Evolutionary conservation across 768 basidiomycete species (phyloP).

Genomic region (Panaeolus papilionaceus): DNA sequence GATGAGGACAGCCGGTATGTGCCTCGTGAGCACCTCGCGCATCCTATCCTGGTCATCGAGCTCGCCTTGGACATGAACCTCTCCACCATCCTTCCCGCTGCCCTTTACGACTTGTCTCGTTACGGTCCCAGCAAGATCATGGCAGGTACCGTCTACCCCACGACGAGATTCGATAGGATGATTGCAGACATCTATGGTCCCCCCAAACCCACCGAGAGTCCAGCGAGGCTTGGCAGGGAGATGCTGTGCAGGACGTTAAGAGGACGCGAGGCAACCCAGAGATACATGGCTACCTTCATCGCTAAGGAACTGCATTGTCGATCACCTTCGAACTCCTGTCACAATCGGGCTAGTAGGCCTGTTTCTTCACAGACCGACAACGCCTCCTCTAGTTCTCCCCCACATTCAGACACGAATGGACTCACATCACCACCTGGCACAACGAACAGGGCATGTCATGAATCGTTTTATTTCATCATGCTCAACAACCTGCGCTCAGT

Average conservation of each 20-base stretch:
- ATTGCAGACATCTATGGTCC: slow-evolving; percentile 25
- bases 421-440: neutral
- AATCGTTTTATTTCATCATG: slow-evolving; percentile 80
- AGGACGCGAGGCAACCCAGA: slow-evolving; percentile 71
- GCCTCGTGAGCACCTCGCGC: slow-evolving; percentile 64
- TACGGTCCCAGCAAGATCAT: slow-evolving; percentile 77
- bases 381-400: neutral
- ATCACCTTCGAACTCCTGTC: slow-evolving; percentile 53
- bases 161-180: slow-evolving; percentile 36
- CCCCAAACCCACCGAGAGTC: slow-evolving; percentile 25
- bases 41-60: slow-evolving; percentile 74
- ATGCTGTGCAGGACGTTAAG: slow-evolving; percentile 52
- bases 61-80: slow-evolving; percentile 71
- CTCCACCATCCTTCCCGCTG: slow-evolving; percentile 64
- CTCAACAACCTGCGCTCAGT: slow-evolving; percentile 74
- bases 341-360: slow-evolving; percentile 39
- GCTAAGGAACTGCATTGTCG: slow-evolving; percentile 57
- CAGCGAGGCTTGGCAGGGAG: slow-evolving; percentile 42
- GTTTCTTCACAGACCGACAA: neutral
- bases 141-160: slow-evolving; percentile 49
- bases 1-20: slow-evolving; percentile 57
- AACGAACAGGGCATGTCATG: slow-evolving; percentile 53
- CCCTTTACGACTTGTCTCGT: slow-evolving; percentile 76
- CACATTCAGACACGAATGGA: neutral
- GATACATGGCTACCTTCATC: slow-evolving; percentile 67